Conservation (phyloP, 2,329 filamentous ascomycete species). For the Acrocalymma vagum region DNA sequence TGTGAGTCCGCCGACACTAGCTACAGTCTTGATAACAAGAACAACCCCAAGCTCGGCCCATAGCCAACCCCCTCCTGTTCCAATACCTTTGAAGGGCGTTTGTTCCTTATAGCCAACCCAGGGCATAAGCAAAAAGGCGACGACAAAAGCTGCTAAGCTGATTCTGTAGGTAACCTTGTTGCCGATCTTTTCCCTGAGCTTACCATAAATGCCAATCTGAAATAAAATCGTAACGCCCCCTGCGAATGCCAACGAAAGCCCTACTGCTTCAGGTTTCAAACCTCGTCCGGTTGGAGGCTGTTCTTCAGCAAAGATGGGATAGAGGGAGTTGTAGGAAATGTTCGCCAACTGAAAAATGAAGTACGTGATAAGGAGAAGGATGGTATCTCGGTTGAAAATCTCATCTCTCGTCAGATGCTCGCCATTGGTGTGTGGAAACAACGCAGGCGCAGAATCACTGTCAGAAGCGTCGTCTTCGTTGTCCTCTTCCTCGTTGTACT, state of each 20-base stretch:
- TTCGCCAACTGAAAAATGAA: slow-evolving; percentile 94
- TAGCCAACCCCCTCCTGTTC: slow-evolving; percentile 73
- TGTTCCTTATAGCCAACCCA: slow-evolving; percentile 82
- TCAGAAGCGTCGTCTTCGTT: slow-evolving; percentile 54
- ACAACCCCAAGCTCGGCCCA: slow-evolving; percentile 83
- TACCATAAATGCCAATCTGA: slow-evolving; percentile 85
- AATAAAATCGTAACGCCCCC: slow-evolving; percentile 88
- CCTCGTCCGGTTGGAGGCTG: slow-evolving; percentile 77
- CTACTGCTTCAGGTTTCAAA: slow-evolving; percentile 81
- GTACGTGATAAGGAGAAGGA: slow-evolving; percentile 84
- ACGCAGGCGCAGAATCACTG: slow-evolving; percentile 40
- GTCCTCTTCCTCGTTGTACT: slow-evolving; percentile 50
- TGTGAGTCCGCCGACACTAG: slow-evolving; percentile 86
- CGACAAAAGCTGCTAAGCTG: slow-evolving; percentile 79
- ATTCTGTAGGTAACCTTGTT: slow-evolving; percentile 86
- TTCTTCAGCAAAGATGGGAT: slow-evolving; percentile 88
- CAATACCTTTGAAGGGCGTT: slow-evolving; percentile 56
- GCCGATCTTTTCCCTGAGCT: slow-evolving; percentile 78
- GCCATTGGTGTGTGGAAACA: slow-evolving; percentile 53
- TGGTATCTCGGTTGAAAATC: slow-evolving; percentile 80
- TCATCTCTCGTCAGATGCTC: slow-evolving; percentile 61
- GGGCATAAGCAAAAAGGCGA: slow-evolving; percentile 88
- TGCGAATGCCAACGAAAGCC: slow-evolving; percentile 83
- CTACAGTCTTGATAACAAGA: slow-evolving; percentile 87
- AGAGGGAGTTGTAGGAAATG: slow-evolving; percentile 93